Conservation (phyloP, 257 asterid species). For the Catharanthus roseus region DNA sequence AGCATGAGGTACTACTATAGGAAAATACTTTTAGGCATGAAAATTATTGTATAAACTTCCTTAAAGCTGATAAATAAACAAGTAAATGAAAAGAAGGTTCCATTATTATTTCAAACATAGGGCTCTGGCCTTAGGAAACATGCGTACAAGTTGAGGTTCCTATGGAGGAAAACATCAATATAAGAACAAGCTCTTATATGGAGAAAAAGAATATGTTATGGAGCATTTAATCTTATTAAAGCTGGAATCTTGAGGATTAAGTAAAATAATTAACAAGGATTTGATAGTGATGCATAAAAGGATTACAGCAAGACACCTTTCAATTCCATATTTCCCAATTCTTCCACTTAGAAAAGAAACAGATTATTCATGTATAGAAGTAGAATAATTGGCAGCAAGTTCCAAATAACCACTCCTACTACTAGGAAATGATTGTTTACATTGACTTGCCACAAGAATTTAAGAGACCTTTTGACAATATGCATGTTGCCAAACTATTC, state of each 20-base stretch:
- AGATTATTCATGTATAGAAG: neutral
- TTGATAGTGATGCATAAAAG: neutral
- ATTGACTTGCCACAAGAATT: no score
- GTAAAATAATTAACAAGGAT: neutral
- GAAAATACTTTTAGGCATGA: neutral
- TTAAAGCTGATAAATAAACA: neutral
- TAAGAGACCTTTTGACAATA: no score
- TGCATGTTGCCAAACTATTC: no score
- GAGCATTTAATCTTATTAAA: neutral
- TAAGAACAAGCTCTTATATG: neutral
- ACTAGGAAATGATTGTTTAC: no score
- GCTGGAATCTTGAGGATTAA: neutral
- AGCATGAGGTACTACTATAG: neutral
- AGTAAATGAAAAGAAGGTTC: neutral
- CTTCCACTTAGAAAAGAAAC: neutral
- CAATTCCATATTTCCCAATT: neutral
- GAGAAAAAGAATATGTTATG: neutral
- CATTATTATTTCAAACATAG: neutral
- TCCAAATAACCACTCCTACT: no score
- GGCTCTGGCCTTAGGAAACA: neutral
- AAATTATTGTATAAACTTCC: neutral
- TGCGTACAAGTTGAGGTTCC: neutral
- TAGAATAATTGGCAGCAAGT: neutral
- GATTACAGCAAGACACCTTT: neutral
- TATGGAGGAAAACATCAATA: neutral